phyloP scores from a whole-genome alignment of 805 yeast species.

The Cyberlindnera americana region DNA sequence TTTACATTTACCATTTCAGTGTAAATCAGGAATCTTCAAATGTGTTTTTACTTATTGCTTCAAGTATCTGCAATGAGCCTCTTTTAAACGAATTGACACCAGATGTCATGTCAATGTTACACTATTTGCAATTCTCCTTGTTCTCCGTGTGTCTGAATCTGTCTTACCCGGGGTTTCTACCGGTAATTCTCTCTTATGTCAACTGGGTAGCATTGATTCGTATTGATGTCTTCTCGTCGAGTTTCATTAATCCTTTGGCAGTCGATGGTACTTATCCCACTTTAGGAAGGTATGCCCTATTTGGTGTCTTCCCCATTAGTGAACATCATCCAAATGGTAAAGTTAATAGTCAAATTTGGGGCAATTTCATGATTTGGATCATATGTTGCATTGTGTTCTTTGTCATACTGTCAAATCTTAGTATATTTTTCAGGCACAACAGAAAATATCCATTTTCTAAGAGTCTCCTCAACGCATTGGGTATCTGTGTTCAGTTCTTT shows the following conservation, averaged over 20 bases:
- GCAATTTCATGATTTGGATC: slow-evolving; percentile 36
- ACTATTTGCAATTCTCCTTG: slow-evolving; percentile 57
- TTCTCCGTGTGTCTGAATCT: slow-evolving; percentile 53
- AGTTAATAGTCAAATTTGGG: slow-evolving; percentile 39
- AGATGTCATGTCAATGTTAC: slow-evolving; percentile 42
- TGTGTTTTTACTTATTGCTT: slow-evolving; percentile 48
- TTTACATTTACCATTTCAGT: slow-evolving; percentile 40
- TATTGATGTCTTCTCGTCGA: slow-evolving; percentile 16
- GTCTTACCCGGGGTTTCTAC: slow-evolving; percentile 60
- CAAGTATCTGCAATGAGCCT: slow-evolving; percentile 57
- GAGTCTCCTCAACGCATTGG: background rate
- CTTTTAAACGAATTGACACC: slow-evolving; percentile 56
- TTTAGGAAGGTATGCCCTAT: slow-evolving; percentile 8
- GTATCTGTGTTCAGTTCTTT: slow-evolving; percentile 7
- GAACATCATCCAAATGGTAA: slow-evolving; percentile 40
- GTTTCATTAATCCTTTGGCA: slow-evolving; percentile 12
- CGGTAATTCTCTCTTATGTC: slow-evolving; percentile 46
- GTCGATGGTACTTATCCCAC: slow-evolving; percentile 41
- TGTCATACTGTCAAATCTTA: slow-evolving; percentile 2
- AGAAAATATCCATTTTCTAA: slow-evolving; percentile 4
- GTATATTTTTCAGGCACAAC: background rate
- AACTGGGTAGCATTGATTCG: slow-evolving; percentile 54
- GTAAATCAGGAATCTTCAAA: slow-evolving; percentile 58
- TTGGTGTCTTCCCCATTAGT: slow-evolving; percentile 23
- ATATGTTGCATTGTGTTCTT: slow-evolving; percentile 6